Evolutionary conservation across 2,329 filamentous ascomycete species (phyloP).

Genomic region (Ampelomyces quisqualis): DNA sequence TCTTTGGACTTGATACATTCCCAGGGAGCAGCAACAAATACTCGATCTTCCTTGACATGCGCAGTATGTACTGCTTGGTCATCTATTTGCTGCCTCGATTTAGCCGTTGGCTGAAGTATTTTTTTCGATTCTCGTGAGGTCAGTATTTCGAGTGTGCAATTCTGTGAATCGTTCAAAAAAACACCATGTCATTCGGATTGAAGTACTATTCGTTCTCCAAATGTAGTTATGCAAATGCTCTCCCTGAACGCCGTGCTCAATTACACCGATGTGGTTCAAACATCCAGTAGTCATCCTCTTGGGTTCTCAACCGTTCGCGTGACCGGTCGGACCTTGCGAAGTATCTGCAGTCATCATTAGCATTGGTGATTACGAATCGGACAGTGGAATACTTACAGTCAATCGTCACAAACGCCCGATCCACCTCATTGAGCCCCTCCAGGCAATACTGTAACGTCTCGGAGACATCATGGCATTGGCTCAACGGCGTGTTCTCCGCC

Average conservation of each 20-base stretch:
- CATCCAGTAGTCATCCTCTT: neutral
- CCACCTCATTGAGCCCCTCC: conserved; percentile 56
- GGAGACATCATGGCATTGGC: conserved; percentile 59
- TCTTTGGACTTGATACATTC: no score
- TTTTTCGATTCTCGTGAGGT: no score
- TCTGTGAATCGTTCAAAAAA: no score
- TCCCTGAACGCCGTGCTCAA: neutral
- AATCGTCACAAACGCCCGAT: conserved; percentile 54
- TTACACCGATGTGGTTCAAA: neutral
- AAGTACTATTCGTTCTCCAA: no score
- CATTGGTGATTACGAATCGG: neutral
- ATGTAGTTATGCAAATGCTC: neutral
- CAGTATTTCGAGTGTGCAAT: no score
- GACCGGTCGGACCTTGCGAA: conserved; percentile 28
- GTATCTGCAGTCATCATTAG: conserved; percentile 13
- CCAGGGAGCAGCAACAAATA: no score
- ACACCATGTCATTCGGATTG: no score
- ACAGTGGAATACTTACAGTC: conserved; percentile 47
- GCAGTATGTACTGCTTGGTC: no score
- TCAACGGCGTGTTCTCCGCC: conserved; percentile 55
- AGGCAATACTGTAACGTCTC: conserved; percentile 65
- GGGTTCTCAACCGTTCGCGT: conserved; percentile 16
- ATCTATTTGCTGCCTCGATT: no score
- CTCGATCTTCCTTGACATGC: no score
- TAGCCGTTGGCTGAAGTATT: no score